Evolutionary conservation across 345 rosid species (phyloP), one percentile per base, ranked within the genome.

Genomic region (Corchorus capsularis): DNA sequence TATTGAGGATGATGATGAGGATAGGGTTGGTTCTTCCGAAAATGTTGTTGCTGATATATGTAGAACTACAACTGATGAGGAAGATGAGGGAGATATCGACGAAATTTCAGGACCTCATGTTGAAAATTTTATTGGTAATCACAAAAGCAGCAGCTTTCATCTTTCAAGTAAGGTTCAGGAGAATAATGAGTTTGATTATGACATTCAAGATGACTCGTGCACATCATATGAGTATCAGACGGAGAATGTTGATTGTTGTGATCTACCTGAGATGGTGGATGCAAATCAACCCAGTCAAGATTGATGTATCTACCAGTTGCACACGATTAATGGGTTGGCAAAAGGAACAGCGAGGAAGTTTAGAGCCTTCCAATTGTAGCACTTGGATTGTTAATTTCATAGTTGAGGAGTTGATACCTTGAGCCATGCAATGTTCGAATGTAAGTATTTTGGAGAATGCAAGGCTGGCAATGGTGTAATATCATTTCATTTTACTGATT

Each of bases 171-270:
- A 20, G 43, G 45, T 75, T 56, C 54, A 77, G 43, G 53, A 55
- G 35, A 80, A 22, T 65, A 37, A 39, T 3, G 69, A 34, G 32
- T 74, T 54, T 47, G 81, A 80, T 76, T 70, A 62, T 49, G 77
- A 79, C 78, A 3, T 50, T 47, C 81, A 63, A 53, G 85, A 82
- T 76, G 89, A 77, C 67, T 86, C 84, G 6, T 84, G 83, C 64
- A 80, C 84, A 10, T 84, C 86, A 13, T 82, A 73, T 3, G 84
- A 82, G 70, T 74, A 53, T 75, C 81, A 74, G 46, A 63, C 34
- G 67, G 78, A 77, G 46, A 75, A 63, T 60, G 69, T 35, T 49
- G 81, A 74, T 20, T 57, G 69, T 49, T 20, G 37, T 10, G 72
- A 43, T 64, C 70, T 81, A 39, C 70, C 65, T 46, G 60, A 72